Conservation (phyloP, 2,329 filamentous ascomycete genomes). For the Amphichorda felina region DNA sequence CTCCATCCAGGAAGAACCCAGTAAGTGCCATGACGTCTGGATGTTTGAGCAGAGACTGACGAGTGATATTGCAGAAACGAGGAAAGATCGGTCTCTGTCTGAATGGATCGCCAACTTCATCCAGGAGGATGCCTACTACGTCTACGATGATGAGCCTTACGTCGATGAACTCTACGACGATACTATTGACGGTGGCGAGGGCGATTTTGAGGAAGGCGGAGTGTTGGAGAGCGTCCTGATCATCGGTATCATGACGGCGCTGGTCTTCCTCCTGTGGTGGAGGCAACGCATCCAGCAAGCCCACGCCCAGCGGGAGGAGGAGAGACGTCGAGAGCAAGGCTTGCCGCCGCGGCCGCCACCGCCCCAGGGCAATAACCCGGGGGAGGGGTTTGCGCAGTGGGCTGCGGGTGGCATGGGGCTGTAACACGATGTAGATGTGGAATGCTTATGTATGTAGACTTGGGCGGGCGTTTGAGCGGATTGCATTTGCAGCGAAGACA, state of each 20-base stretch:
- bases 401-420: constrained; percentile 22
- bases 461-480: background rate
- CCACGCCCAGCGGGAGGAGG: constrained; percentile 23
- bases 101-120: constrained; percentile 87
- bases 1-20: constrained; percentile 78
- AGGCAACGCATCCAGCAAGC: constrained; percentile 57
- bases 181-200: constrained; percentile 41
- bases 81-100: constrained; percentile 62
- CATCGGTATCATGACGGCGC: constrained; percentile 59
- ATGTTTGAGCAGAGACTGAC: constrained; percentile 14
- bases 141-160: constrained; percentile 50
- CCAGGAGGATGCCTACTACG: constrained; percentile 52
- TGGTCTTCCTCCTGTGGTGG: constrained; percentile 75
- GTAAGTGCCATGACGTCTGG: constrained; percentile 35
- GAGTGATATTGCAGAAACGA: constrained; percentile 41
- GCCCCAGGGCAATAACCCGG: constrained; percentile 7
- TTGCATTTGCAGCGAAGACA: background rate
- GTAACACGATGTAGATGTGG: constrained; percentile 6
- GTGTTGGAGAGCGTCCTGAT: constrained; percentile 79
- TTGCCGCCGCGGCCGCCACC: constrained; percentile 12
- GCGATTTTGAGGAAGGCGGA: constrained; percentile 62
- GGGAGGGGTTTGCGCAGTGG: constrained; percentile 20
- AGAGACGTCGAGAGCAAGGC: constrained; percentile 17
- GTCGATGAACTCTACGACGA: constrained; percentile 40
- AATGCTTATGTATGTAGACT: background rate